phyloP scores from a whole-genome alignment of 2,329 filamentous ascomycete genomes.

The Chaetothyriales sp. region DNA sequence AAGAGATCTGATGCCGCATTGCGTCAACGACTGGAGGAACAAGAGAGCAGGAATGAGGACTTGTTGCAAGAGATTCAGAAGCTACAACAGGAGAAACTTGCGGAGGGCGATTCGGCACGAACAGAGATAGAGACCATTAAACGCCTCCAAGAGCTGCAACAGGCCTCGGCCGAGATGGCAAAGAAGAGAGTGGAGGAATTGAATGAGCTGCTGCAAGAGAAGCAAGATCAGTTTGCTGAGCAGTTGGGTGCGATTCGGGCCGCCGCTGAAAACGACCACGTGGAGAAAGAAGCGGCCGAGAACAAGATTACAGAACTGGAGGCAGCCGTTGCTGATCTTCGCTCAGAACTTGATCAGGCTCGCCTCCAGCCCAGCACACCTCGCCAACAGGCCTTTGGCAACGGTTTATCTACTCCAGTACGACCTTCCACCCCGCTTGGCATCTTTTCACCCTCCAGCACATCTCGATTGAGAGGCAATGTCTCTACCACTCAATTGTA shows the following conservation, averaged over 20 bases:
- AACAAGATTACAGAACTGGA: conserved; percentile 50
- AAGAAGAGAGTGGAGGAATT: conserved; percentile 46
- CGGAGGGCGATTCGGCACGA: conserved; percentile 72
- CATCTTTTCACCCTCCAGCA: conserved; percentile 35
- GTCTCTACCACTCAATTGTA: conserved; percentile 44
- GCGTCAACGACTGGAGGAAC: conserved; percentile 64
- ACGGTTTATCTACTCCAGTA: conserved; percentile 32
- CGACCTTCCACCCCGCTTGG: conserved; percentile 35
- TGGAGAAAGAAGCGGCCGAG: conserved; percentile 48
- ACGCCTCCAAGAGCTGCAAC: conserved; percentile 60
- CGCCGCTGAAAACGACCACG: conserved; percentile 41
- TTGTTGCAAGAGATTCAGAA: conserved; percentile 67
- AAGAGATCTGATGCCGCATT: conserved; percentile 67
- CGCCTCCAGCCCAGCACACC: conserved; percentile 38
- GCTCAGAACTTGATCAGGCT: conserved; percentile 35
- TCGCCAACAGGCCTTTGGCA: conserved; percentile 36
- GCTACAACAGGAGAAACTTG: conserved; percentile 65
- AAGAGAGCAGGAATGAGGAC: conserved; percentile 77
- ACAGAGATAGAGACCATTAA: conserved; percentile 70
- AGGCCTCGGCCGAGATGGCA: conserved; percentile 43
- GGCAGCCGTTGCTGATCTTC: conserved; percentile 43
- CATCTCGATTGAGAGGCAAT: conserved; percentile 36
- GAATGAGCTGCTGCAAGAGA: conserved; percentile 40
- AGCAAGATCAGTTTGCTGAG: conserved; percentile 47
- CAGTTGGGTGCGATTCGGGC: conserved; percentile 39